phyloP scores from a whole-genome alignment of 1,284 basidiomycete species.

The Hortiboletus rubellus region DNA sequence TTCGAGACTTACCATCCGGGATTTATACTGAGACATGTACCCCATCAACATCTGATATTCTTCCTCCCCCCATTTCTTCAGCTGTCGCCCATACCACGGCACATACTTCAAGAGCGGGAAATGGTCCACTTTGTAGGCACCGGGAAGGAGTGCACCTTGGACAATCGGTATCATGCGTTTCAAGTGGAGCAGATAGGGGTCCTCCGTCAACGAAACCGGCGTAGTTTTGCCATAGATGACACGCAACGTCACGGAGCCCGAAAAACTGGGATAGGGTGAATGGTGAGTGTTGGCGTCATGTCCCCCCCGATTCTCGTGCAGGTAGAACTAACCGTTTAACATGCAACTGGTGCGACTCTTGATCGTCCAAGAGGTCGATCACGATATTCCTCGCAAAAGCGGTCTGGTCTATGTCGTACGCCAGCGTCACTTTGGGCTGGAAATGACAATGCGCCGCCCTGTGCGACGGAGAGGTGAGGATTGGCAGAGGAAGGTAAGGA shows the following conservation, averaged over 20 bases:
- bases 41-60: slow-evolving; percentile 39
- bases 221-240: slow-evolving; percentile 63
- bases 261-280: slow-evolving; percentile 45
- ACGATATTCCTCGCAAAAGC: slow-evolving; percentile 40
- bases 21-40: slow-evolving; percentile 20
- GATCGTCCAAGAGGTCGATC: slow-evolving; percentile 40
- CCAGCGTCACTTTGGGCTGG: slow-evolving; percentile 37
- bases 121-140: slow-evolving; percentile 57
- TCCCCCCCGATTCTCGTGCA: too few relatives aligned
- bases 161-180: slow-evolving; percentile 39
- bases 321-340: slow-evolving; percentile 23
- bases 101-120: slow-evolving; percentile 57
- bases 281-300: background rate
- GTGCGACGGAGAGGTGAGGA: slow-evolving; percentile 11
- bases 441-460: slow-evolving; percentile 42
- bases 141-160: slow-evolving; percentile 53
- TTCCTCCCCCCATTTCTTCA: slow-evolving; percentile 54
- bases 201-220: slow-evolving; percentile 47
- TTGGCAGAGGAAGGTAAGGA: background rate
- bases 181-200: slow-evolving; percentile 44
- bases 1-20: slow-evolving; percentile 11
- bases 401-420: slow-evolving; percentile 39
- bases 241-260: slow-evolving; percentile 61
- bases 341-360: slow-evolving; percentile 37
- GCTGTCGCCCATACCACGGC: slow-evolving; percentile 57